Evolutionary conservation across 2,329 filamentous ascomycete species (phyloP).

Genomic region (Xylariaceae sp.): DNA sequence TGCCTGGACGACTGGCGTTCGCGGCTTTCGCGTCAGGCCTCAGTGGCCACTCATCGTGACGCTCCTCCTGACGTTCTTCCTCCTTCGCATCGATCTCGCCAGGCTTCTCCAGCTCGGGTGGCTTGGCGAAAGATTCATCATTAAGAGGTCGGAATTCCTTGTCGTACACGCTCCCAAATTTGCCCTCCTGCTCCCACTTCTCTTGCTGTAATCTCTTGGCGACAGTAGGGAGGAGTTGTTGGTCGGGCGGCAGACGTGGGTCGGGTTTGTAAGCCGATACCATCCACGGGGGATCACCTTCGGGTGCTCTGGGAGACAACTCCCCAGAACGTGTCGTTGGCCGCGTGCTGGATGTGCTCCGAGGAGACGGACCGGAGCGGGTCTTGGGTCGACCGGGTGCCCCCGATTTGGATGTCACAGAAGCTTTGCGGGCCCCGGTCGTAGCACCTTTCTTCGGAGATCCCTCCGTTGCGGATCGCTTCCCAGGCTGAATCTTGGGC

Average conservation of each 20-base stretch:
- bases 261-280: slow-evolving; percentile 93
- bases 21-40: slow-evolving; percentile 43
- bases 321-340: slow-evolving; percentile 58
- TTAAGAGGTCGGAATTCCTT: slow-evolving; percentile 80
- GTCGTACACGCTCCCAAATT: slow-evolving; percentile 78
- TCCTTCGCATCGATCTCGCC: no score
- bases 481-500: slow-evolving; percentile 23
- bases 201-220: slow-evolving; percentile 87
- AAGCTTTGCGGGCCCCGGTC: slow-evolving; percentile 35
- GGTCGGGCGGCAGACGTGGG: slow-evolving; percentile 84
- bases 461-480: slow-evolving; percentile 38
- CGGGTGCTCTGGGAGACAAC: slow-evolving; percentile 56
- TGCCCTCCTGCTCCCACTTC: slow-evolving; percentile 89
- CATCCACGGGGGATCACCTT: slow-evolving; percentile 95
- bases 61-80: no score
- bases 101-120: slow-evolving; percentile 34
- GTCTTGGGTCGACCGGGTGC: slow-evolving; percentile 52
- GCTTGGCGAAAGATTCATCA: slow-evolving; percentile 47
- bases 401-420: slow-evolving; percentile 33
- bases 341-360: slow-evolving; percentile 42
- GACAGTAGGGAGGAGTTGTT: slow-evolving; percentile 91
- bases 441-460: slow-evolving; percentile 46
- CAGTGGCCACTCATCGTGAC: slow-evolving; percentile 52
- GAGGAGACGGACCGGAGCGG: slow-evolving; percentile 47
- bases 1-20: slow-evolving; percentile 35